Percentiles rank a stretch among this genome's conserved stretches.
These are phyloP conservation scores for Melastoma candidum DNA, from an alignment of 441 rosid genomes.

Conservation along the genomic window DNA sequence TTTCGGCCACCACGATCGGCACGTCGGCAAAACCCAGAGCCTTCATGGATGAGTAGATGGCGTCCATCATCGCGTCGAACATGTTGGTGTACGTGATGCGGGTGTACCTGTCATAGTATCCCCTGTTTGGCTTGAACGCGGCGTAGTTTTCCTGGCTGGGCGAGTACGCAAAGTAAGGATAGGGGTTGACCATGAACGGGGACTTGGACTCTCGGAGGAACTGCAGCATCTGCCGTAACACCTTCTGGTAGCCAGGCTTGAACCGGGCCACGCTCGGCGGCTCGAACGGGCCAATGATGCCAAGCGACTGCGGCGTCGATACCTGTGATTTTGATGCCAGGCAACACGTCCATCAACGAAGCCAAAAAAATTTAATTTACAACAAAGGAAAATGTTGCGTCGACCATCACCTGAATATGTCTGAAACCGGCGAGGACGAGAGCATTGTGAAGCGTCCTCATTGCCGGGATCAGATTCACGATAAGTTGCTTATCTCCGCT, in stretches of 20 bases:
- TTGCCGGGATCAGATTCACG: conserved; percentile 42
- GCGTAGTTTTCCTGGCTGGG: conserved; percentile 29
- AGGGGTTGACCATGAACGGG: conserved; percentile 52
- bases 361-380: background rate
- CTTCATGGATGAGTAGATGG: conserved; percentile 43
- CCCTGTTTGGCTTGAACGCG: conserved; percentile 38
- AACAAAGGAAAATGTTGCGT: background rate
- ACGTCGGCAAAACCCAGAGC: conserved; percentile 48
- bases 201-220: conserved; percentile 45
- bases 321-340: conserved; percentile 26
- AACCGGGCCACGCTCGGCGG: conserved; percentile 48
- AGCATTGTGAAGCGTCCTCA: conserved; percentile 39
- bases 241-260: conserved; percentile 22
- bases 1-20: conserved; percentile 38
- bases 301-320: conserved; percentile 48
- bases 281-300: conserved; percentile 29
- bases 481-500: conserved; percentile 24
- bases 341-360: background rate
- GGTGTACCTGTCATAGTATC: conserved; percentile 34
- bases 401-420: conserved; percentile 33
- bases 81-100: conserved; percentile 39
- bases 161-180: conserved; percentile 49
- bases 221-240: conserved; percentile 40
- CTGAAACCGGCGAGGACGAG: conserved; percentile 40
- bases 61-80: conserved; percentile 40